Evolutionary conservation across 768 basidiomycete species (phyloP), one percentile per base, ranked within the genome.

Genomic region (Russula compacta): DNA sequence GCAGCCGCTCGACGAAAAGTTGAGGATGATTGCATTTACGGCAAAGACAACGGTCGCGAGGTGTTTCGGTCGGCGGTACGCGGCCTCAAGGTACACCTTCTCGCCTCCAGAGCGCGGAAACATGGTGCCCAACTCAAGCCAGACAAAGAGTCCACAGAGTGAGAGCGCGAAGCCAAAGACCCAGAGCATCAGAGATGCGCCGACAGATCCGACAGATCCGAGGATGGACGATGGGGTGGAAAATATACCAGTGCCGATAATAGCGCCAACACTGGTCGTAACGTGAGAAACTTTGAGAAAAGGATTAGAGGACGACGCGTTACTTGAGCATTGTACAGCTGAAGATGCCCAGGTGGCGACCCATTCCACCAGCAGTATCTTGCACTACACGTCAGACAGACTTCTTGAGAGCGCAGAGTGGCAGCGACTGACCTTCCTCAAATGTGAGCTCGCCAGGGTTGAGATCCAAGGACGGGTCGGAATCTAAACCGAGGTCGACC

Each of bases 81-180:
- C 73, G 0, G 78, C 81, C 67, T 85, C 83, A 24, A 83, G 72
- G 64, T 84, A 83, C 1, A 83, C 82, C 69, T 85, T 84, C 67
- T 84, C 83, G 6, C 83, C 83, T 6, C 83, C 82, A 19, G 80
- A 81, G 1, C 83, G 76, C 4, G 83, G 83, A 61, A 78, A 81
- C 83, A 84, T 84, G 3, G 81, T 81, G 10, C 83, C 83, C 48
- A 79, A 79, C 63, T 84, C 83, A 19, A 84, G 78, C 82, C 82
- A 84, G 57, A 84, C 78, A 66, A 84, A 83, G 10, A 84, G 70
- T 0, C 82, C 83, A 53, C 81, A 84, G 63, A 79, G 79, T 0
- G 82, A 83, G 2, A 84, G 74, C 0, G 77, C 64, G 63, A 83
- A 82, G 6, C 83, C 83, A 42, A 83, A 77, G 2, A 84, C 79